A percentile compares a stretch with the other conserved stretches of the same genome.
These are phyloP conservation scores for Penicillium sp. DNA, from an alignment of 2,329 filamentous ascomycete genomes.

Conservation along the genomic window DNA sequence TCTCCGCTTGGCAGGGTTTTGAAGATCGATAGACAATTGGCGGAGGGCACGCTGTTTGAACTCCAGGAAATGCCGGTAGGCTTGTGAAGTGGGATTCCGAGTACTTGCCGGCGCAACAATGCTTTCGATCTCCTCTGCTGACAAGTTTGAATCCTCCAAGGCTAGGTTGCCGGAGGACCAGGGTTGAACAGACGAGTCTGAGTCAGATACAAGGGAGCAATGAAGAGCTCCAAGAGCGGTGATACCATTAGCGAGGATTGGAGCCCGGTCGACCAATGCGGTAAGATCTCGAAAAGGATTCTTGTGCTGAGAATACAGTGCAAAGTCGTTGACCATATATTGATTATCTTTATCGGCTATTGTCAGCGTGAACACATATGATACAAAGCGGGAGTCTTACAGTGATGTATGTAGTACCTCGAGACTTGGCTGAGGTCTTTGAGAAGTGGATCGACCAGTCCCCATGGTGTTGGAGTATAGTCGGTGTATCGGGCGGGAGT, in stretches of 20 bases:
- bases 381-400: slow-evolving; percentile 27
- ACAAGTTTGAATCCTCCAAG: slow-evolving; percentile 16
- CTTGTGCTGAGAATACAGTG: slow-evolving; percentile 46
- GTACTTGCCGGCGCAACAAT: slow-evolving; percentile 31
- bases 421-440: slow-evolving; percentile 45
- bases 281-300: slow-evolving; percentile 51
- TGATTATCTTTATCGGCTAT: slow-evolving; percentile 30
- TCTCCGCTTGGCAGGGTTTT: slow-evolving; percentile 30
- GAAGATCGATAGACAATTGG: slow-evolving; percentile 38
- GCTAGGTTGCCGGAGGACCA: slow-evolving; percentile 27
- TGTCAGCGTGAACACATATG: slow-evolving; percentile 15
- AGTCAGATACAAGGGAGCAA: slow-evolving; percentile 41
- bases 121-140: slow-evolving; percentile 29
- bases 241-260: slow-evolving; percentile 47
- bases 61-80: slow-evolving; percentile 42
- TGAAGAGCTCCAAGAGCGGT: slow-evolving; percentile 50
- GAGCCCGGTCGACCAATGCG: slow-evolving; percentile 44
- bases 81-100: slow-evolving; percentile 33
- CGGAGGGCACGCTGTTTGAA: slow-evolving; percentile 49
- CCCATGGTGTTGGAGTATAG: slow-evolving; percentile 35
- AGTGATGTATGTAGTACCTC: slow-evolving; percentile 48
- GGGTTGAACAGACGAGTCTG: slow-evolving; percentile 34
- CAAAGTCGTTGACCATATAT: slow-evolving; percentile 44
- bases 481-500: slow-evolving; percentile 5
- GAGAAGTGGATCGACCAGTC: slow-evolving; percentile 47